A percentile compares a stretch with the other conserved stretches of the same genome.
These are phyloP conservation scores for Lathyrus oleraceus DNA, from an alignment of 306 rosid genomes.

Conservation along the genomic window DNA sequence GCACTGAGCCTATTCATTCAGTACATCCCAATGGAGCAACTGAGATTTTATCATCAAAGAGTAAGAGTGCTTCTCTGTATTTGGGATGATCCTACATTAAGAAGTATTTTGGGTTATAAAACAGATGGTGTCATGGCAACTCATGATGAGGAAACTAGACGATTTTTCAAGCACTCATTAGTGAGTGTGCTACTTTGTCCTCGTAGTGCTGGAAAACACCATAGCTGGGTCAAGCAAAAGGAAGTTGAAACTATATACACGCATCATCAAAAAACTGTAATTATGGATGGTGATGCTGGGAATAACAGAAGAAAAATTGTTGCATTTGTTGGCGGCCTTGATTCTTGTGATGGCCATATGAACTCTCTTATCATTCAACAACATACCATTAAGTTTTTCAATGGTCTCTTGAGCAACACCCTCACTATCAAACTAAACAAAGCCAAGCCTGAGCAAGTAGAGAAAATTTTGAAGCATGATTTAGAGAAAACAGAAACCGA, in stretches of 20 bases:
- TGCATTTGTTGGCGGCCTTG: constrained; percentile 98
- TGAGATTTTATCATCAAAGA: constrained; percentile 77
- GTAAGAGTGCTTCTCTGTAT: constrained; percentile 92
- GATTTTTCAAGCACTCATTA: constrained; percentile 86
- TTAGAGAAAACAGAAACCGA: too few relatives aligned
- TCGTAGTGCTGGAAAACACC: constrained; percentile 79
- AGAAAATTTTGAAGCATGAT: too few relatives aligned
- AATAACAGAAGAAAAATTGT: constrained; percentile 69
- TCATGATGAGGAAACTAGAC: constrained; percentile 91
- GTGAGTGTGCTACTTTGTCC: constrained; percentile 91
- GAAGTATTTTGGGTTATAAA: constrained; percentile 81
- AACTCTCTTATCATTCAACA: too few relatives aligned
- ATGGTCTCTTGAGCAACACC: too few relatives aligned
- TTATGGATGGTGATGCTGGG: constrained; percentile 94
- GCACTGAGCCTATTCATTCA: constrained; percentile 69
- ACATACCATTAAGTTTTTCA: too few relatives aligned
- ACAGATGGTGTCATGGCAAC: constrained; percentile 96
- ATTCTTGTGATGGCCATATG: constrained; percentile 94
- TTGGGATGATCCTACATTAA: constrained; percentile 98
- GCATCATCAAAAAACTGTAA: constrained; percentile 96
- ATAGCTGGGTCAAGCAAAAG: constrained; percentile 93
- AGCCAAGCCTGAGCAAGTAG: too few relatives aligned
- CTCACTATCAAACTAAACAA: too few relatives aligned
- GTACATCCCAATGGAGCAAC: constrained; percentile 71
- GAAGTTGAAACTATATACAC: constrained; percentile 96